Base-by-base conservation (phyloP, 2,329 filamentous ascomycete species). In the Ophiostoma piceae region DNA sequence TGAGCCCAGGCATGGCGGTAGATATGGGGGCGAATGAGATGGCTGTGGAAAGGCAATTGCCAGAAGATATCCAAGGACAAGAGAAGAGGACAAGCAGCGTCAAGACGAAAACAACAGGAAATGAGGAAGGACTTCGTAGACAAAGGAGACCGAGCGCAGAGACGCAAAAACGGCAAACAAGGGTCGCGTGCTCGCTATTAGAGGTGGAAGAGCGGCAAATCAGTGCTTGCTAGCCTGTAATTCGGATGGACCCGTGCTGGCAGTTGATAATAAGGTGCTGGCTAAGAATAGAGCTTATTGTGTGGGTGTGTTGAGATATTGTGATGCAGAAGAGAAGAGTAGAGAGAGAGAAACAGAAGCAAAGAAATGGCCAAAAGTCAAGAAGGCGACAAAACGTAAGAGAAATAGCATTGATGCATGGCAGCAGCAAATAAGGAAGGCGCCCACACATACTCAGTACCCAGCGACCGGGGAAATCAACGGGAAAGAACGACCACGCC, bases 241-340 rank as follows among this genome's bases (percentile, higher is more conserved):
- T 64, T 64, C 37, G 60, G 29, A 64, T 64, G 57, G 57, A 62
- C 16, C 29, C 19, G 29, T 57, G 51, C 22, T 57, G 26, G 60
- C 60, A 64, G n/a, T 32, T 64, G 60, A 64, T 22, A 26, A 26
- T 57, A 26, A 26, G 22, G n/a, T 9, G 6, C 1, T n/a, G n/a
- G 51, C 51, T 57, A 26, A 57, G 26, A 5, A 35, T 35, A 57
- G 16, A 19, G 43, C 43, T 47, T 19, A 47, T 57, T 26, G 51
- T 8, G 22, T 26, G 51, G 51, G 2, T 4, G 26, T 47, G 47
- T 9, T 5, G 47, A 22, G 19, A 22, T 7, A 11, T 54, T 35
- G 2, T 41, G 39, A 51, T 51, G 5, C 3, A 5, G 22, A 51
- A 6, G 4, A 51, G 5, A 51, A 22, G 47, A 51, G 51, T 3